These are phyloP conservation scores for Cicer pinnatifidum DNA, from an alignment of 306 rosid species.

Conservation along the genomic window DNA sequence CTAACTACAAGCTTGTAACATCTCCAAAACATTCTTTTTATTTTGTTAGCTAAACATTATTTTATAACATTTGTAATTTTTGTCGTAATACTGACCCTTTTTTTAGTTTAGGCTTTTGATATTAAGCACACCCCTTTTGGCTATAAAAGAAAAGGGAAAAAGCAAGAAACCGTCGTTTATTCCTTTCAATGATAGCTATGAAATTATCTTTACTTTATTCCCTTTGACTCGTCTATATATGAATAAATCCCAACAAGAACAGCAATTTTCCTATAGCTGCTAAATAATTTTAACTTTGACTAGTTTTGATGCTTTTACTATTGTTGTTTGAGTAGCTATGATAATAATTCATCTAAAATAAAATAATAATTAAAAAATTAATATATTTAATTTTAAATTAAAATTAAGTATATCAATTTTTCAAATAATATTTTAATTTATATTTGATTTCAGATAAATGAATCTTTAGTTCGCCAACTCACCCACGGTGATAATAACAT, in stretches of 20 bases:
- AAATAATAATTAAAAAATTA: no score
- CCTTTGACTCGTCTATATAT: slow-evolving; percentile 46
- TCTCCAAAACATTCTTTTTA: slow-evolving; percentile 34
- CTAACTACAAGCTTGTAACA: slow-evolving; percentile 40
- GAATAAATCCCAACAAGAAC: slow-evolving; percentile 42
- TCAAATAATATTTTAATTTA: no score
- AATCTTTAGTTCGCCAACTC: no score
- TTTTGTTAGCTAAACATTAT: slow-evolving; percentile 5
- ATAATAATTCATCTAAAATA: no score
- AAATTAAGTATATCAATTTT: no score
- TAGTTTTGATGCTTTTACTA: slow-evolving; percentile 32
- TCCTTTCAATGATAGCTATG: slow-evolving; percentile 46
- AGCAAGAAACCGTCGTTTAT: slow-evolving; percentile 35
- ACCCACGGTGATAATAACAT: not conserved
- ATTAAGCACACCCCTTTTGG: slow-evolving; percentile 38
- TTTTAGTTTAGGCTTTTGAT: slow-evolving; percentile 30
- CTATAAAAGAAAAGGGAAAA: slow-evolving; percentile 42
- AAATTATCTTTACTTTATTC: slow-evolving; percentile 44
- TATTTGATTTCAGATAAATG: no score
- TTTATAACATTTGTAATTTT: slow-evolving; percentile 34
- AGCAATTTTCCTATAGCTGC: slow-evolving; percentile 38
- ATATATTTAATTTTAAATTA: no score
- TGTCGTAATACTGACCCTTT: slow-evolving; percentile 10
- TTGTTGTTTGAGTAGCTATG: not conserved
- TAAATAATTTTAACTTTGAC: slow-evolving; percentile 39